Base-by-base conservation (phyloP, 441 rosid species). In the Brassica balearica region DNA sequence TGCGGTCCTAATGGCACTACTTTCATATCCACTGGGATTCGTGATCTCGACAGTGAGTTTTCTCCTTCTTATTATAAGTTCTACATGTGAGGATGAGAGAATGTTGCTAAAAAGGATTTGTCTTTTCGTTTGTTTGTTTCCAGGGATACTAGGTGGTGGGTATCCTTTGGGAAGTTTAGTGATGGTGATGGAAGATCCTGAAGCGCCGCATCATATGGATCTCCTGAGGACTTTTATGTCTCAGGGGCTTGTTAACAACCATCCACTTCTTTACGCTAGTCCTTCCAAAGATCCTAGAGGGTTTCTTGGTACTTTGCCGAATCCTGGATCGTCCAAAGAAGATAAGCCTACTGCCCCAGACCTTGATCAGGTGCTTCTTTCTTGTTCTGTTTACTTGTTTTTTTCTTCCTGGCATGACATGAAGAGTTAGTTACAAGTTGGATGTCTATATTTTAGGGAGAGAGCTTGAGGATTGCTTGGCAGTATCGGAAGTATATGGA, bases 121-220 rank as follows among this genome's bases (percentile, higher is more conserved):
- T 36, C 65, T 73, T 51, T 75, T 17, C 19, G 19, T 17, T 75
- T 23, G 27, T 69, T 64, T 58, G 11, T 75, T 69, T 84, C 1
- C 10, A 93, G 99, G 81, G 84, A 91, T 93, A 65, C 66, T 95
- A 9, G 97, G 98, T 5, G 99, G 95, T 51, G 99, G 97, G 60
- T 85, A 91, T 77, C 84, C 95, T 77, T 72, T 93, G 73, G 98
- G 99, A 46, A 91, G 96, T 78, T 77, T 95, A 68, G 92, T 93
- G n/a, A 86, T 95, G 91, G 90, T 95, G 72, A 92, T 93, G 99
- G 99, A 93, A 87, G 98, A 92, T 82, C 89, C 98, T 3, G 97
- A 95, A 83, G 95, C 98, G 6, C 99, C 97, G 11, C 98, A 93
- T 89, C 95, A 93, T 85, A 91, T 92, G 98, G 94, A 92, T 71